Conservation (phyloP, 202 grass and related monocot genomes). For the Carex sylvatica region DNA sequence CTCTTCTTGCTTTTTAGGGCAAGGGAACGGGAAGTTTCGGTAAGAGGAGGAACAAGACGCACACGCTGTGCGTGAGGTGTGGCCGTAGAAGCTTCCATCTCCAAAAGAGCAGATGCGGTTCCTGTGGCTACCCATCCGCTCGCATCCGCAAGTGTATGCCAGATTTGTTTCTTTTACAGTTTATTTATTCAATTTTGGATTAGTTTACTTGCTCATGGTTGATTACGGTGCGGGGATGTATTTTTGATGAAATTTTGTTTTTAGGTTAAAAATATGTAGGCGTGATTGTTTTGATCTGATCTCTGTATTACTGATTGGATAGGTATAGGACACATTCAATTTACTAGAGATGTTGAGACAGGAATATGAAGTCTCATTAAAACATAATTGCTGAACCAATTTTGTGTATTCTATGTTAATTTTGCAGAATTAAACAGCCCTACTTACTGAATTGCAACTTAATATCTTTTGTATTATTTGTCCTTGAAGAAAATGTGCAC, state of each 20-base stretch:
- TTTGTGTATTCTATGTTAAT: no score
- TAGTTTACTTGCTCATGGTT: neutral
- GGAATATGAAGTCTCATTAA: neutral
- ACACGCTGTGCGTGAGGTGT: conserved; percentile 69
- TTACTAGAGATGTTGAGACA: neutral
- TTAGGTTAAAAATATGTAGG: neutral
- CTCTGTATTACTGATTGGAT: neutral
- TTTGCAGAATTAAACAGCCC: no score
- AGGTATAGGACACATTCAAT: neutral
- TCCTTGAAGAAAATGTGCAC: no score
- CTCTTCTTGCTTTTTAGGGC: conserved; percentile 16
- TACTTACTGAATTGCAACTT: no score
- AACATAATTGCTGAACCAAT: no score
- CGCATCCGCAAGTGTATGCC: conserved; percentile 79
- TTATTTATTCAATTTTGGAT: neutral
- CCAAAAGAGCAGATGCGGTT: conserved; percentile 69
- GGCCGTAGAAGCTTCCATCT: conserved; percentile 70
- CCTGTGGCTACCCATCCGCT: conserved; percentile 62
- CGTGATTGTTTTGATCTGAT: neutral
- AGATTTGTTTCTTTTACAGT: neutral
- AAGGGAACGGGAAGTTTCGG: conserved; percentile 68
- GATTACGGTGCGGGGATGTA: neutral
- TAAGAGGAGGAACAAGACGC: conserved; percentile 75
- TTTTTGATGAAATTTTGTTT: neutral
- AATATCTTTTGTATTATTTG: no score